These are phyloP conservation scores for Aphanomyces cochlioides DNA, from an alignment of 352 stramenopile species.

Conservation along the genomic window DNA sequence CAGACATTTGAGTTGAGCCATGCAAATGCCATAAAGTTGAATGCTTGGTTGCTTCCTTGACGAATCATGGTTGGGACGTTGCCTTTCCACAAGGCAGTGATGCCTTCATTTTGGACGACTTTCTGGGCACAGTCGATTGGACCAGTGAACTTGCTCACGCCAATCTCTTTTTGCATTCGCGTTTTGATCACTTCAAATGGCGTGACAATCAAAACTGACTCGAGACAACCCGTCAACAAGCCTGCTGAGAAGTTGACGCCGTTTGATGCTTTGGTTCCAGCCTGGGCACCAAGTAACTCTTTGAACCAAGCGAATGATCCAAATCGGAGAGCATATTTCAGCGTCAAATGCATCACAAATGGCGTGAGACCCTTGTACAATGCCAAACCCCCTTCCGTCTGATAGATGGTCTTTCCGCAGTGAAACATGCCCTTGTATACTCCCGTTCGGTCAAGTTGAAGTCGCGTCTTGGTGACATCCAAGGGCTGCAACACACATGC, in stretches of 20 bases:
- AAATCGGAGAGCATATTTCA: slow-evolving; percentile 88
- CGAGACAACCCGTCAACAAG: slow-evolving; percentile 90
- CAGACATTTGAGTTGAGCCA: slow-evolving; percentile 91
- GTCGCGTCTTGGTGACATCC: slow-evolving; percentile 82
- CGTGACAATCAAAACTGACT: slow-evolving; percentile 95
- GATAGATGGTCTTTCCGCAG: slow-evolving; percentile 77
- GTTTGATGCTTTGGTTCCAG: slow-evolving; percentile 62
- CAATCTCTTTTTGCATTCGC: slow-evolving; percentile 94
- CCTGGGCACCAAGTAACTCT: slow-evolving; percentile 67
- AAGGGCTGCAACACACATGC: slow-evolving; percentile 78
- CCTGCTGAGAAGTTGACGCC: slow-evolving; percentile 87
- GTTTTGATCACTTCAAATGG: slow-evolving; percentile 98
- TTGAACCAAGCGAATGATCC: slow-evolving; percentile 84
- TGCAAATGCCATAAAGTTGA: slow-evolving; percentile 96
- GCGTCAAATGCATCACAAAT: slow-evolving; percentile 86
- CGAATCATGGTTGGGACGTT: slow-evolving; percentile 96
- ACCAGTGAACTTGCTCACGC: slow-evolving; percentile 82
- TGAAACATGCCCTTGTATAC: slow-evolving; percentile 86
- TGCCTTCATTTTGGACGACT: slow-evolving; percentile 91
- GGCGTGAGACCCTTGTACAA: slow-evolving; percentile 85
- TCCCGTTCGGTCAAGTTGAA: slow-evolving; percentile 69
- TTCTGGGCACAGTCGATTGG: slow-evolving; percentile 90
- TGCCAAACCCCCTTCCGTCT: slow-evolving; percentile 59
- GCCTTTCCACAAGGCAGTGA: slow-evolving; percentile 93
- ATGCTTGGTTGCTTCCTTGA: slow-evolving; percentile 97